Evolutionary conservation across 805 yeast genomes (phyloP).

Genomic region (Yarrowia bubula): DNA sequence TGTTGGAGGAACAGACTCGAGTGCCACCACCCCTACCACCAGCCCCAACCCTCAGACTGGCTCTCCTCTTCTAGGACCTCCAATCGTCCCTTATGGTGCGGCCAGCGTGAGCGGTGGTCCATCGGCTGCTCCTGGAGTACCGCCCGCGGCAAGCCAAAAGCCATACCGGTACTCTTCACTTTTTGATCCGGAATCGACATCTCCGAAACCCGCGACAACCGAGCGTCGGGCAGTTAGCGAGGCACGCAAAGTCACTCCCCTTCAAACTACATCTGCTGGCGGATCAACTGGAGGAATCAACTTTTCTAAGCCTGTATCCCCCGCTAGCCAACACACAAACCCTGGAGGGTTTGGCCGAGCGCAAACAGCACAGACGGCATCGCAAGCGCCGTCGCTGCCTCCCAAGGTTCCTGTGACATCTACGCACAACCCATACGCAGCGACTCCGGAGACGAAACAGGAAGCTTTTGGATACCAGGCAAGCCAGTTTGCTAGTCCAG

Average conservation of each 20-base stretch:
- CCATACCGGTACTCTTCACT: conserved; percentile 17
- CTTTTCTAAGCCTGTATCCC: conserved; percentile 23
- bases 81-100: conserved; percentile 17
- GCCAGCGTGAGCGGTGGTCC: not conserved
- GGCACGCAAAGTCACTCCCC: conserved; percentile 7
- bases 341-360: not conserved
- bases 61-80: conserved; percentile 14
- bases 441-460: not conserved
- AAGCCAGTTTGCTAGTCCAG: not conserved
- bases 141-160: not conserved
- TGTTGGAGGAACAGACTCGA: conserved; percentile 14
- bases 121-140: not conserved
- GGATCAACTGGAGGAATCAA: conserved; percentile 1
- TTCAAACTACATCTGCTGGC: conserved; percentile 20
- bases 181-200: conserved; percentile 8
- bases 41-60: conserved; percentile 6
- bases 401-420: not conserved
- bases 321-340: not conserved
- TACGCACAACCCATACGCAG: not conserved
- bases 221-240: conserved; percentile 7
- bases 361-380: not conserved
- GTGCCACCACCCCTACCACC: not conserved
- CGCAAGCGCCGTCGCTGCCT: not conserved
- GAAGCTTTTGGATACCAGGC: not conserved
- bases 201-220: not conserved